Evolutionary conservation across 192 early-diverging fungal species (phyloP), one percentile per base, ranked within the genome.

Genomic region (Coemansia sp.): DNA sequence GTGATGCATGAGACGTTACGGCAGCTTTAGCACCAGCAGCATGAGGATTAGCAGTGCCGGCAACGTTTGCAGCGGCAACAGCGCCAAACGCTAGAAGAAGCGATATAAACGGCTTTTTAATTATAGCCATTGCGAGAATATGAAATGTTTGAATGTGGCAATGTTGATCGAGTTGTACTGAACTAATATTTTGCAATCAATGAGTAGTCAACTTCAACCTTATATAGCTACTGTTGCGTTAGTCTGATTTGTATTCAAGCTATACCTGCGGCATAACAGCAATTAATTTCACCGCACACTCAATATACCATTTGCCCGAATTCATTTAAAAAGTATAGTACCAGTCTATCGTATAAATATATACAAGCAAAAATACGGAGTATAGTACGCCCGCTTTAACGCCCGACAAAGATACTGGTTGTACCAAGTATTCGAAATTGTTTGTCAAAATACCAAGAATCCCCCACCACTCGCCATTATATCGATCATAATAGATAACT

Each of bases 11-110:
- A 1, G 63, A 9, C n/a, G 22, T 26, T 6, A 17, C 4, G 31
- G 11, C 17, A 31, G 55, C 37, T 21, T 31, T 17, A 55, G 53
- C 3, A 47, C 45, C 17, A 11, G 39, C 27, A 3, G n/a, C 57
- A 10, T 3, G 3, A 1, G 41, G 39, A 12, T 59, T 59, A 3
- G 57, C 29, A 14, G 21, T 53, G 3, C 39, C 64, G 10, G 50
- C 64, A 16, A 50, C 31, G 39, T 66, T 66, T 2, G 64, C 41
- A 11, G 74, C 69, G 3, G 65, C 61, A 23, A 69, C 65, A 17
- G 62, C 61, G 29, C 74, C 65, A 41, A 77, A 38, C 4, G 74
- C 74, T 3, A 77, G 31, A n/a, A 77, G 37, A 27, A 77, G 45
- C 16, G 69, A 65, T 51, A 77, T 26, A 41, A 77, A 57, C 3